A percentile compares a stretch with the other conserved stretches of the same genome.
Evolutionary conservation across 164 flowering plant species (phyloP).

Genomic region (Pachysandra terminalis): DNA sequence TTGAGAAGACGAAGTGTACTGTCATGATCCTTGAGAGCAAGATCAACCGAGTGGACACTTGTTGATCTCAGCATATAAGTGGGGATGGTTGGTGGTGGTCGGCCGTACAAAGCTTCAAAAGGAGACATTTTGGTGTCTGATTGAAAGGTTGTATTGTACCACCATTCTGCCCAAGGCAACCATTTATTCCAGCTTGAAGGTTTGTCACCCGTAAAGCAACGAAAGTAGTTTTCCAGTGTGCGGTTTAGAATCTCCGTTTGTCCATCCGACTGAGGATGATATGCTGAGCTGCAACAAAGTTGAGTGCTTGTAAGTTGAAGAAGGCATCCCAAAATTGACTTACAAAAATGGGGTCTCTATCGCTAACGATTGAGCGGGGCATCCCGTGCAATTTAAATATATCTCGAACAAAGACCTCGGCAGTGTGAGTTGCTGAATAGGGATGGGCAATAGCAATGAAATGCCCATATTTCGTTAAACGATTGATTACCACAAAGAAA

Average conservation of each 20-base stretch:
- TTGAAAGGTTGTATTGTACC: neutral
- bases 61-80: neutral
- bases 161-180: slow-evolving; percentile 3
- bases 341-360: neutral
- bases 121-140: neutral
- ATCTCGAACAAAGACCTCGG: neutral
- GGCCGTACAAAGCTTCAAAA: neutral
- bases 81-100: neutral
- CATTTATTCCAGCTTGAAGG: neutral
- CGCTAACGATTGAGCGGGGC: neutral
- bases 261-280: neutral
- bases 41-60: neutral
- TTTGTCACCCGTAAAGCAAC: neutral
- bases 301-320: neutral
- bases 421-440: neutral
- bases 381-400: neutral
- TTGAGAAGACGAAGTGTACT: neutral
- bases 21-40: neutral
- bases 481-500: neutral
- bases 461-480: neutral
- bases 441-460: neutral
- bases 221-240: neutral
- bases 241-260: neutral
- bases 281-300: neutral
- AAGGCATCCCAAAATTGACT: neutral